Evolutionary conservation across 1,284 basidiomycete species (phyloP).

Genomic region (Rhodotorula sp.): DNA sequence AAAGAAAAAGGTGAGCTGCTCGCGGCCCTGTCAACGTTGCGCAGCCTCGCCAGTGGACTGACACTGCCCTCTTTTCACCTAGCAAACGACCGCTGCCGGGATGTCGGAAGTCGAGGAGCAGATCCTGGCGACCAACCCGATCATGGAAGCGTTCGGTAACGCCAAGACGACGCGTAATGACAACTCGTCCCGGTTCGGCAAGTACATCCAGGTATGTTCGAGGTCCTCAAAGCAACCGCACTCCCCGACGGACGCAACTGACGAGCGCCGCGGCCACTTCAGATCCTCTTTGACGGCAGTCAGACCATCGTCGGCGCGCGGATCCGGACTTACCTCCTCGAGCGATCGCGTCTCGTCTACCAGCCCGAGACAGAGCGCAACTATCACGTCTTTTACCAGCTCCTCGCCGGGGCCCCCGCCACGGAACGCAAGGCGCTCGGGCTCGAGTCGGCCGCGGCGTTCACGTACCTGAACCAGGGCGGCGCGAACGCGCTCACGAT

Average conservation of each 20-base stretch:
- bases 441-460: slow-evolving; percentile 79
- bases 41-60: background rate
- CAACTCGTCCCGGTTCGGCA: slow-evolving; percentile 98
- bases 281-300: slow-evolving; percentile 93
- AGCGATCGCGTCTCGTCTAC: slow-evolving; percentile 95
- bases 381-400: slow-evolving; percentile 99
- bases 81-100: slow-evolving; percentile 50
- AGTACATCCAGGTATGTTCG: slow-evolving; percentile 87
- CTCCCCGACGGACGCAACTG: too few relatives aligned
- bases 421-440: slow-evolving; percentile 95
- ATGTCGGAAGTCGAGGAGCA: slow-evolving; percentile 93
- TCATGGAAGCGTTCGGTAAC: slow-evolving; percentile 98
- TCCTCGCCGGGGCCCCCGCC: slow-evolving; percentile 92
- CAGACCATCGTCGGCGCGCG: slow-evolving; percentile 97
- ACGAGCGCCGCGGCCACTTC: background rate
- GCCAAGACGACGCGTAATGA: slow-evolving; percentile 99
- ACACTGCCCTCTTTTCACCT: background rate
- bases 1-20: slow-evolving; percentile 54
- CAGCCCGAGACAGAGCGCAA: slow-evolving; percentile 96
- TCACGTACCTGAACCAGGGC: slow-evolving; percentile 91
- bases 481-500: slow-evolving; percentile 81
- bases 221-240: background rate
- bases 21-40: too few relatives aligned
- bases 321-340: slow-evolving; percentile 94
- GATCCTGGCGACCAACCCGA: slow-evolving; percentile 97